Conservation (phyloP, 1,139 yeast species). For the Scheffersomyces lignicola region DNA sequence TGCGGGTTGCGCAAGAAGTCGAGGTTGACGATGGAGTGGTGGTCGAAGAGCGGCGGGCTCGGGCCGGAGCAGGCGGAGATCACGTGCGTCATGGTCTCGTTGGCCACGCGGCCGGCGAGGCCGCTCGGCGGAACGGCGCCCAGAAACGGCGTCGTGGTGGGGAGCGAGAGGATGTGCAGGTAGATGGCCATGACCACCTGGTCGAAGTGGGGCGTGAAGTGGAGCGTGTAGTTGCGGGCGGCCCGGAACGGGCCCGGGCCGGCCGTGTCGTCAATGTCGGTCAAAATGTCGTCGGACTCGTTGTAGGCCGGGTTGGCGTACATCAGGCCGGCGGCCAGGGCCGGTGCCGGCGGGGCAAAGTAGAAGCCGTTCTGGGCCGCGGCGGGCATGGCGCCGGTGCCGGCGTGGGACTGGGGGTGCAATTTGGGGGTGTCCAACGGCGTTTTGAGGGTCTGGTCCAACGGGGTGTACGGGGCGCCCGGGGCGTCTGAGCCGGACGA, state of each 20-base stretch:
- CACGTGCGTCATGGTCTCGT: constrained; percentile 37
- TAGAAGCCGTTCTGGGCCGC: constrained; percentile 8
- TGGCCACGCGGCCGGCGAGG: constrained; percentile 43
- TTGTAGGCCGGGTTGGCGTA: constrained; percentile 34
- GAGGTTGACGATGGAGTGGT: constrained; percentile 31
- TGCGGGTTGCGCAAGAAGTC: constrained; percentile 34
- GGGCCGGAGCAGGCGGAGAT: constrained; percentile 18
- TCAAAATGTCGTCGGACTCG: constrained; percentile 46
- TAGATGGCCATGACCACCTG: constrained; percentile 38
- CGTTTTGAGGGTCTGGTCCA: constrained; percentile 45
- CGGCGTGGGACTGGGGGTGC: constrained; percentile 5
- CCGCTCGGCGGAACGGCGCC: constrained; percentile 48
- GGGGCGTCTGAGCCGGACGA: constrained; percentile 24
- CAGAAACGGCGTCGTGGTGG: constrained; percentile 49
- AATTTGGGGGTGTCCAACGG: constrained; percentile 34
- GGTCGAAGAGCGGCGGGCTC: constrained; percentile 32
- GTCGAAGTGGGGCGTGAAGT: constrained; percentile 39
- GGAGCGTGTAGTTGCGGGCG: constrained; percentile 34
- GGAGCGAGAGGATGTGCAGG: constrained; percentile 37
- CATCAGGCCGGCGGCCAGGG: constrained; percentile 13
- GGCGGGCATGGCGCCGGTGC: background rate
- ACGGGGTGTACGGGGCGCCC: constrained; percentile 44
- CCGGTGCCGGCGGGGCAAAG: constrained; percentile 9
- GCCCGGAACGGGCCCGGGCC: constrained; percentile 15
- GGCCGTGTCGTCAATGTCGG: constrained; percentile 40